These are phyloP conservation scores for Phlyctochytrium planicorne DNA, from an alignment of 192 early-diverging fungal species.

Conservation along the genomic window DNA sequence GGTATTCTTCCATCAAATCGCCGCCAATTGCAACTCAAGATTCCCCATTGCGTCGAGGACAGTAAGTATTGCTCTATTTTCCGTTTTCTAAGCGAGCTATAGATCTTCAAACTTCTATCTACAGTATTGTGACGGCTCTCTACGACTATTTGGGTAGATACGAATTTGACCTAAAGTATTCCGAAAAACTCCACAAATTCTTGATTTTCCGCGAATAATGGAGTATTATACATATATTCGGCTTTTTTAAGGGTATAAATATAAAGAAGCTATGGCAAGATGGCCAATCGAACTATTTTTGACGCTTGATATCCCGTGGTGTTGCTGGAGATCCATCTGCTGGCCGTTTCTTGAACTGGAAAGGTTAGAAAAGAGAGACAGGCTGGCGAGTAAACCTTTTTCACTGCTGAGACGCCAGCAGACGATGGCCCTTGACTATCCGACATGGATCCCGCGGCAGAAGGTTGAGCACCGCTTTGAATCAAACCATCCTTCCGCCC, in stretches of 20 bases:
- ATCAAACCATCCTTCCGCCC: conserved; percentile 13
- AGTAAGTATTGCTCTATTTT: too few relatives aligned
- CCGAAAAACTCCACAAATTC: conserved; percentile 18
- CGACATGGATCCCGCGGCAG: too few relatives aligned
- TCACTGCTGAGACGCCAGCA: too few relatives aligned
- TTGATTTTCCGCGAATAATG: conserved; percentile 4
- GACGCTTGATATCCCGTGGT: neutral
- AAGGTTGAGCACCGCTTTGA: conserved; percentile 12
- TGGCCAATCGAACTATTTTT: neutral
- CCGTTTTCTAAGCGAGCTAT: neutral
- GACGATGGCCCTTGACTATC: too few relatives aligned
- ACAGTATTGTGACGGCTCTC: conserved; percentile 13
- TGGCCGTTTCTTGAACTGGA: neutral
- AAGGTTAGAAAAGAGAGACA: too few relatives aligned
- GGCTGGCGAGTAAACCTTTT: too few relatives aligned
- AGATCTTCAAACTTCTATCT: conserved; percentile 23
- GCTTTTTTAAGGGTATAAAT: too few relatives aligned
- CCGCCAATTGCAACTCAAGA: neutral
- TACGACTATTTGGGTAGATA: conserved; percentile 15
- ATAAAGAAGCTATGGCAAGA: neutral
- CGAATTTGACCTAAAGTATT: conserved; percentile 8
- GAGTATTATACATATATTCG: neutral
- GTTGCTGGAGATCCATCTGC: neutral
- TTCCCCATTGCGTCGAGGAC: too few relatives aligned
- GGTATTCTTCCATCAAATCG: neutral